Evolutionary conservation across 345 rosid species (phyloP).

Genomic region (Linum trigynum): DNA sequence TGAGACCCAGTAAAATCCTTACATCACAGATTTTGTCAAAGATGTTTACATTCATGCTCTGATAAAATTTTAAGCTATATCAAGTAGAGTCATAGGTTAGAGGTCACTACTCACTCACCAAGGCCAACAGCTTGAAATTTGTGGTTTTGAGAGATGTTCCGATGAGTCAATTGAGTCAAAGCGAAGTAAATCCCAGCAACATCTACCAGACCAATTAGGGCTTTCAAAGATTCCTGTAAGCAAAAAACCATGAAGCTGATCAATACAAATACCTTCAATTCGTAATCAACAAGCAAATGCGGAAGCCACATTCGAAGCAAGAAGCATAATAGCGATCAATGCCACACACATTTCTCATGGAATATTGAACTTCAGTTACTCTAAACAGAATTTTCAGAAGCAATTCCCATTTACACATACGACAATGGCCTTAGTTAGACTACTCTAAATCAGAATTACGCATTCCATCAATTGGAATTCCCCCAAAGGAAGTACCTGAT

Average conservation of each 20-base stretch:
- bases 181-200: constrained; percentile 96
- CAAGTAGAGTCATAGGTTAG: no score
- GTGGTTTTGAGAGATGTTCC: constrained; percentile 94
- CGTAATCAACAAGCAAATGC: no score
- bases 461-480: constrained; percentile 7
- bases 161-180: constrained; percentile 79
- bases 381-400: no score
- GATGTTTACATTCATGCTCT: background rate
- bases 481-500: constrained; percentile 47
- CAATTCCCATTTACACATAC: no score
- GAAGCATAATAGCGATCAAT: no score
- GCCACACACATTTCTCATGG: no score
- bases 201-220: constrained; percentile 84
- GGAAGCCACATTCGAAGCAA: no score
- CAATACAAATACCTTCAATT: no score
- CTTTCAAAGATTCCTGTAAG: constrained; percentile 82
- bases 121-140: constrained; percentile 98
- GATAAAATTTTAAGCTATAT: no score
- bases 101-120: constrained; percentile 36
- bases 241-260: background rate
- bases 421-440: no score
- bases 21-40: background rate
- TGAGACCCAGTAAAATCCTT: background rate
- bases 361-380: no score
- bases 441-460: background rate